Evolutionary conservation across 306 rosid species (phyloP), one percentile per base, ranked within the genome.

Genomic region (Casuarina glauca): DNA sequence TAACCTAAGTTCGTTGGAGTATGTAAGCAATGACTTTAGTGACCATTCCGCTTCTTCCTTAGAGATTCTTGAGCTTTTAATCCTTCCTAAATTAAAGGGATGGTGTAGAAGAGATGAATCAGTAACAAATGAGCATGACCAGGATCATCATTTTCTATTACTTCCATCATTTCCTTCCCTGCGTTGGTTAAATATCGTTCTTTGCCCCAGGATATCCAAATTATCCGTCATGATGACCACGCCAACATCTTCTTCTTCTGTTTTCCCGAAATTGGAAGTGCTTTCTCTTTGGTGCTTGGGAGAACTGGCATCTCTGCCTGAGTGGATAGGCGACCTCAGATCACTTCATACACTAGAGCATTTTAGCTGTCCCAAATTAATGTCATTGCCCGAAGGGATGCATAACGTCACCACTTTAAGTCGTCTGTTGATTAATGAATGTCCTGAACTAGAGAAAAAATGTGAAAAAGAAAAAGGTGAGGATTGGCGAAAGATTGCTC

Each of bases 291-390:
- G 4, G 4, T 10, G 11, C 11, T 11, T 7, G 1, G 43, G 44
- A 11, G 10, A 45, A 26, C 32, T 74, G 9, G 35, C 43, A 5
- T 11, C 44, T 4, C 32, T 45, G 12, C 51, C 70, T 6, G 79
- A 84, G n/a, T 78, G 81, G 73, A 64, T 84, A 12, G 48, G 69
- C 58, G 69, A 41, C 44, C 76, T 85, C 11, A 45, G 66, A 15
- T 71, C 81, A 3, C 78, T 81, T 36, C 2, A 6, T 62, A 9
- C 11, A 57, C 76, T 81, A 70, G 38, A 35, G 11, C 4, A 78
- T 11, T 0, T 8, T 0, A 4, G 19, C 11, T 85, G 82, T 62
- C 0, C 2, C 46, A 10, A 5, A 51, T 9, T 74, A 11, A 1
- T 15, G 35, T 75, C 72, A 62, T 39, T 61, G 0, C 78, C 78